A percentile compares a stretch with the other conserved stretches of the same genome.
phyloP scores from a whole-genome alignment of 2,329 filamentous ascomycete genomes.

The Tolypocladium tropicale region DNA sequence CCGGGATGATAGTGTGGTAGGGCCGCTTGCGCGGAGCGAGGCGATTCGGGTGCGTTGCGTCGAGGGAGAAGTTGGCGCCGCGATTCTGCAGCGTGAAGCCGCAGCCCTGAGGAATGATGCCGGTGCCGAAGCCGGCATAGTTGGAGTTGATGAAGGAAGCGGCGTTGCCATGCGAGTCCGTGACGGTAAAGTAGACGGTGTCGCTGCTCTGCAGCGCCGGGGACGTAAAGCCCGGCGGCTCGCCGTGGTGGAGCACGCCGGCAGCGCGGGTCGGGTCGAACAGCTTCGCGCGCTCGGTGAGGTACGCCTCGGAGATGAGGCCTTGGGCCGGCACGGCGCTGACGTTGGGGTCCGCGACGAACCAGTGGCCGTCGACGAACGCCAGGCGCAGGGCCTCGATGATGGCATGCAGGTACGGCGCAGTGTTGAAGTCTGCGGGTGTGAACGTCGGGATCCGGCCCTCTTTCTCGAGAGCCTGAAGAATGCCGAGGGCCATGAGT shows the following conservation, averaged over 20 bases:
- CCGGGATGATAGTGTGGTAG: slow-evolving; percentile 97
- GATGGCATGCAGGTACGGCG: slow-evolving; percentile 72
- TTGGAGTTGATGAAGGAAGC: slow-evolving; percentile 97
- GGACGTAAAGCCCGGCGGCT: slow-evolving; percentile 33
- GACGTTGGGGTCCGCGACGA: slow-evolving; percentile 72
- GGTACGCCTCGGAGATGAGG: slow-evolving; percentile 64
- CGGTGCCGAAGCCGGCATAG: slow-evolving; percentile 80
- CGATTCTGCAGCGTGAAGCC: slow-evolving; percentile 95
- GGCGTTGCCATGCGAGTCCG: slow-evolving; percentile 75
- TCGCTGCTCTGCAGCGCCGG: slow-evolving; percentile 80
- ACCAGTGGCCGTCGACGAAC: slow-evolving; percentile 87
- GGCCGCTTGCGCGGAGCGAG: slow-evolving; percentile 76
- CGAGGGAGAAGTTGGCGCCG: slow-evolving; percentile 73
- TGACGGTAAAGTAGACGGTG: slow-evolving; percentile 87
- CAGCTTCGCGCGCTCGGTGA: slow-evolving; percentile 55
- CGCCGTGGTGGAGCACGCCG: slow-evolving; percentile 52
- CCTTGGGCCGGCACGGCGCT: slow-evolving; percentile 56
- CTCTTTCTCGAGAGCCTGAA: slow-evolving; percentile 71
- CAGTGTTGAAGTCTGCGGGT: slow-evolving; percentile 67
- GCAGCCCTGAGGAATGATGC: slow-evolving; percentile 74
- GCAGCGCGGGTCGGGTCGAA: slow-evolving; percentile 51
- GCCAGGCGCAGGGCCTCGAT: slow-evolving; percentile 83
- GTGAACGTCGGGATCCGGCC: slow-evolving; percentile 65
- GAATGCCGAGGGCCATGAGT: slow-evolving; percentile 84
- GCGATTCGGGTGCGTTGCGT: slow-evolving; percentile 63